phyloP scores from a whole-genome alignment of 495 filamentous ascomycete species.

The Neurospora terricola region DNA sequence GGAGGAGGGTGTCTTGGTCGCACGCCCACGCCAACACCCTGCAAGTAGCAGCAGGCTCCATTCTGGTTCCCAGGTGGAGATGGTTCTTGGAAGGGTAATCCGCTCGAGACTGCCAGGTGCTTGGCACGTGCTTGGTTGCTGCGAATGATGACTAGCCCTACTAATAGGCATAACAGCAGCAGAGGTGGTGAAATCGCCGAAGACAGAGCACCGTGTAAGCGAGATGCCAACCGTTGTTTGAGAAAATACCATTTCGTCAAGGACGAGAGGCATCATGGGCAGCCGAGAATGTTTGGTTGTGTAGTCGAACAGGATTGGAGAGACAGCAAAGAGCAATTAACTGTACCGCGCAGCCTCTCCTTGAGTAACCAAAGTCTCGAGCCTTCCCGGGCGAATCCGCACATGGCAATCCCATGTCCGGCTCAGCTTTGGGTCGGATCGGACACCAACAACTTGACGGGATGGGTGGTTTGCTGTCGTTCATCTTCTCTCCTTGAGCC shows the following conservation, averaged over 20 bases:
- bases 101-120: not conserved
- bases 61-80: not conserved
- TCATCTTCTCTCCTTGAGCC: not conserved
- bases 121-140: not conserved
- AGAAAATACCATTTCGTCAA: not conserved
- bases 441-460: not conserved
- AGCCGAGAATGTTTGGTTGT: not conserved
- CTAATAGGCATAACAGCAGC: not conserved
- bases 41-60: not conserved
- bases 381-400: not conserved
- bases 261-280: not conserved
- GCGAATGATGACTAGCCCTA: not conserved
- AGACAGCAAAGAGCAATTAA: not conserved
- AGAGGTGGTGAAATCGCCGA: not conserved
- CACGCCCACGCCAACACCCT: not conserved
- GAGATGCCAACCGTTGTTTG: not conserved
- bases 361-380: not conserved
- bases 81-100: not conserved
- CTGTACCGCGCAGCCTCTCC: not conserved
- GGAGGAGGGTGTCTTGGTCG: slow-evolving; percentile 4
- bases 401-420: not conserved
- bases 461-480: not conserved
- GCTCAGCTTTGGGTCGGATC: not conserved
- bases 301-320: not conserved
- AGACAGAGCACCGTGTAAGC: not conserved